phyloP scores from a whole-genome alignment of 257 asterid species.

The Jacaranda mimosifolia region DNA sequence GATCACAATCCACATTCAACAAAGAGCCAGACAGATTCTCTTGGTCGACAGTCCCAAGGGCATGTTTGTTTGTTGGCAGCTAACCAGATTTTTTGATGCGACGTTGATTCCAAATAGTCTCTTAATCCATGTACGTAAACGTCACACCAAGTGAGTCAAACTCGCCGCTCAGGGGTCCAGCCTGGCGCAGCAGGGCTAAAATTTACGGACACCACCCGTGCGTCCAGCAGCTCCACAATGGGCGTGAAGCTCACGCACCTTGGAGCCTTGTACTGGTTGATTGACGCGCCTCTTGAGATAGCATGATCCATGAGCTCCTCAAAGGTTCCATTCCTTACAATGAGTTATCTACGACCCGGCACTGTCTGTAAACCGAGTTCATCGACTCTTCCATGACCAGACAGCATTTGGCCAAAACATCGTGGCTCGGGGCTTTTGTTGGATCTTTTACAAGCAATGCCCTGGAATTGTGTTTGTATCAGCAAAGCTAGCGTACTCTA shows the following conservation, averaged over 20 bases:
- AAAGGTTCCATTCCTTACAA: slow-evolving; percentile 74
- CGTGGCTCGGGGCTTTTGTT: slow-evolving; percentile 37
- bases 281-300: slow-evolving; percentile 83
- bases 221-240: slow-evolving; percentile 71
- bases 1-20: slow-evolving; percentile 39
- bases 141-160: slow-evolving; percentile 26
- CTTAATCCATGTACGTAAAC: neutral
- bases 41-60: slow-evolving; percentile 35
- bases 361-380: slow-evolving; percentile 78
- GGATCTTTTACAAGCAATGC: slow-evolving; percentile 61
- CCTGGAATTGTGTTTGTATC: slow-evolving; percentile 75
- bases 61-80: slow-evolving; percentile 45
- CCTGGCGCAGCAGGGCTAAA: slow-evolving; percentile 71
- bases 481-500: slow-evolving; percentile 80
- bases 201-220: slow-evolving; percentile 66
- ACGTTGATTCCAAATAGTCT: neutral
- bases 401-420: slow-evolving; percentile 61
- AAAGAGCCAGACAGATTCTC: slow-evolving; percentile 25
- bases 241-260: slow-evolving; percentile 82
- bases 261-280: slow-evolving; percentile 87
- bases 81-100: slow-evolving; percentile 3
- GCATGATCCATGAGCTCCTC: slow-evolving; percentile 93
- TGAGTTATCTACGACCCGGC: slow-evolving; percentile 80
- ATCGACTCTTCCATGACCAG: slow-evolving; percentile 68
- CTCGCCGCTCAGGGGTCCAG: slow-evolving; percentile 67